Evolutionary conservation across 352 stramenopile genomes (phyloP), one percentile per base, ranked within the genome.

Genomic region (Thalassiosira mediterranea): DNA sequence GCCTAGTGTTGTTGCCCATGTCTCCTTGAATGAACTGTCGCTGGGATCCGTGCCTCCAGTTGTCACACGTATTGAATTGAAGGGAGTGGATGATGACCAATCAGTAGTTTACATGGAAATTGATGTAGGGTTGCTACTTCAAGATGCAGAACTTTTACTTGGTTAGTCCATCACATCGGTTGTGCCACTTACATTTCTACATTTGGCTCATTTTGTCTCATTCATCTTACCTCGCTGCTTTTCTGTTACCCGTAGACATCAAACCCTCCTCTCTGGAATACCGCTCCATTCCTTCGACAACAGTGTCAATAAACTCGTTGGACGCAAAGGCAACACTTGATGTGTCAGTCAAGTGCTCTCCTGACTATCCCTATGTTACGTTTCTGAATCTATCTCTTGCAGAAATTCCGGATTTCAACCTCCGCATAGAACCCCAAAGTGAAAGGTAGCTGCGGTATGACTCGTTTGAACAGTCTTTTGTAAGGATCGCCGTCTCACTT

Each of bases 241-340:
- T n/a, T n/a, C n/a, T n/a, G n/a, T n/a, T n/a, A n/a, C n/a, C n/a
- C n/a, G 7, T 13, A 42, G 34, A 42, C 13, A 42, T 83, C 29
- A 74, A 68, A 19, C 73, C 73, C 0, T 77, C 66, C 15, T 71
- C 73, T 1, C 66, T 83, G 11, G 73, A 83, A 34, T 83, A 83
- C 40, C 63, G 46, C 23, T 63, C 56, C 17, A 26, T 83, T 40
- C 73, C 73, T 8, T 69, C 66, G 11, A 83, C 66, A 53, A 73
- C 54, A 40, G 47, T 83, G 31, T 67, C 66, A n/a, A 60, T 83
- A 11, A 77, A 77, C 38, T 77, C 73, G 32, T 42, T 76, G 32
- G 57, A 69, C 46, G 37, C 57, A 19, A 53, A 76, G 32, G 25
- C 63, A 11, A 56, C 54, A 1, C 38, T 80, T 10, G 46, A 70